These are phyloP conservation scores for Lepraria neglecta DNA, from an alignment of 495 filamentous ascomycete genomes.

Conservation along the genomic window DNA sequence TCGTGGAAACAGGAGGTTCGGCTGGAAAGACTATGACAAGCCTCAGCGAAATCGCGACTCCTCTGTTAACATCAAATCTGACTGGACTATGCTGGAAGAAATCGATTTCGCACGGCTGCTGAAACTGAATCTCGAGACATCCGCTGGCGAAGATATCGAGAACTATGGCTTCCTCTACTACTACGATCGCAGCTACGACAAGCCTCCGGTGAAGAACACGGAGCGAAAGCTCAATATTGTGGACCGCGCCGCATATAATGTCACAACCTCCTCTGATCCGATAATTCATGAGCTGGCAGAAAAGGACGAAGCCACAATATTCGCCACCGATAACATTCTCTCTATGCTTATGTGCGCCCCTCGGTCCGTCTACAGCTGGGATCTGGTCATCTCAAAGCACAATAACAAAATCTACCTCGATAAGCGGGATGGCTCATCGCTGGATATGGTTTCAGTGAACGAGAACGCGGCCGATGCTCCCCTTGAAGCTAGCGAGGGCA, in stretches of 20 bases:
- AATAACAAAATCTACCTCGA: constrained; percentile 97
- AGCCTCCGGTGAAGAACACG: constrained; percentile 76
- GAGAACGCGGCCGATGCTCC: constrained; percentile 98
- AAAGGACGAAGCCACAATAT: constrained; percentile 93
- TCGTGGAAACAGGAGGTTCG: constrained; percentile 72
- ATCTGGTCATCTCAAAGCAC: constrained; percentile 83
- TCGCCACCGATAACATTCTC: constrained; percentile 91
- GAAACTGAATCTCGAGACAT: constrained; percentile 91
- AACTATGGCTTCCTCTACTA: constrained; percentile 94
- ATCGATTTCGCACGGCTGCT: constrained; percentile 93
- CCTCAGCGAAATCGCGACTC: constrained; percentile 92
- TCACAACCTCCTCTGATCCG: constrained; percentile 90
- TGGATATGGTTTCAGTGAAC: constrained; percentile 98
- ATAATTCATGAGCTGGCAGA: constrained; percentile 95
- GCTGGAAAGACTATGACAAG: constrained; percentile 99
- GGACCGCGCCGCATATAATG: constrained; percentile 94
- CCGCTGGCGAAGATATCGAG: constrained; percentile 91
- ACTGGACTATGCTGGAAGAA: constrained; percentile 95
- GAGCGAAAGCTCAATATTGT: constrained; percentile 81
- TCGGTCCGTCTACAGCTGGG: constrained; percentile 94
- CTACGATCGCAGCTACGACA: constrained; percentile 93
- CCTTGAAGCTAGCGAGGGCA: constrained; percentile 80
- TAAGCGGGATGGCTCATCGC: constrained; percentile 84
- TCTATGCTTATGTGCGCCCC: constrained; percentile 99
- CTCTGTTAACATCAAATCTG: constrained; percentile 85